Conservation (phyloP, 2,329 filamentous ascomycete genomes). For the Scytalidium sp. region DNA sequence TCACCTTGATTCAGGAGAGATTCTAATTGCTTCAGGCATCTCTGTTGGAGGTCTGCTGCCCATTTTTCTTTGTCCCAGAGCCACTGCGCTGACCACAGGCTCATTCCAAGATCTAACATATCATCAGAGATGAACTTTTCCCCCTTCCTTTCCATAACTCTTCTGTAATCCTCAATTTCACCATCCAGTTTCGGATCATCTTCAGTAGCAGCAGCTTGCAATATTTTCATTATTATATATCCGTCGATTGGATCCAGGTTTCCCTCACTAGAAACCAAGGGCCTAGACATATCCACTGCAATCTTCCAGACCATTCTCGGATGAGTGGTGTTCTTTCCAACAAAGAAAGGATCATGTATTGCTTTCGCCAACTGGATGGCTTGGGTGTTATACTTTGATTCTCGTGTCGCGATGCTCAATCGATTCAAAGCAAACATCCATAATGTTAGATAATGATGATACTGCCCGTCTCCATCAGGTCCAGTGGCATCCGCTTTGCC, state of each 20-base stretch:
- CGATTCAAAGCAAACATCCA: slow-evolving; percentile 63
- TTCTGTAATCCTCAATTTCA: slow-evolving; percentile 51
- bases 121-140: slow-evolving; percentile 43
- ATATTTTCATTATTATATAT: slow-evolving; percentile 45
- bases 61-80: slow-evolving; percentile 42
- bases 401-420: slow-evolving; percentile 42
- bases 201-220: slow-evolving; percentile 38
- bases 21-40: neutral
- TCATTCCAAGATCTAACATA: slow-evolving; percentile 57
- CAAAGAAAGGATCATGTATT: slow-evolving; percentile 50
- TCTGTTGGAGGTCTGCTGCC: slow-evolving; percentile 35
- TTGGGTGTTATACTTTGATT: slow-evolving; percentile 44
- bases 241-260: slow-evolving; percentile 55
- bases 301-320: slow-evolving; percentile 54
- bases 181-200: slow-evolving; percentile 34
- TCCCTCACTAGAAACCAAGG: slow-evolving; percentile 48
- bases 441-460: slow-evolving; percentile 58
- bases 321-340: neutral
- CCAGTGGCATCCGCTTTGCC: slow-evolving; percentile 49
- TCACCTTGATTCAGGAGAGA: neutral
- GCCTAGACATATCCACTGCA: slow-evolving; percentile 41
- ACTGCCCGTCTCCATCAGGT: slow-evolving; percentile 55
- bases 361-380: slow-evolving; percentile 50
- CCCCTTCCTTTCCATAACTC: slow-evolving; percentile 43
- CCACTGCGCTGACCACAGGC: slow-evolving; percentile 54